Evolutionary conservation across 2,329 filamentous ascomycete species (phyloP).

Genomic region (Colletotrichum godetiae): DNA sequence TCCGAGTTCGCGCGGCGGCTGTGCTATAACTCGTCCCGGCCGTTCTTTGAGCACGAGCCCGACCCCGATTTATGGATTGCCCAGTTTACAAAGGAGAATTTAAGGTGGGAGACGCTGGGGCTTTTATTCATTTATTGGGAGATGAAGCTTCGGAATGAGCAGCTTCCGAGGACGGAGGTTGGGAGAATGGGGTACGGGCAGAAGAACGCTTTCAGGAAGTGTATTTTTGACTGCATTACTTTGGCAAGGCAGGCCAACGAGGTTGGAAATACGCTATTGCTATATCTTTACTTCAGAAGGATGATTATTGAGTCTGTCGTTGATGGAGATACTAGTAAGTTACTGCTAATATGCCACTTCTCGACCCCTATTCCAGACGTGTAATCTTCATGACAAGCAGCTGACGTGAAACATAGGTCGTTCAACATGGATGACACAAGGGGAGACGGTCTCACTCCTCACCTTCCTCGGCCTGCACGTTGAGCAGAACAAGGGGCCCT

Average conservation of each 20-base stretch:
- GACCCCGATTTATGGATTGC: conserved; percentile 24
- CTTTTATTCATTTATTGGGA: conserved; percentile 36
- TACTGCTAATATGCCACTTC: too few species aligned
- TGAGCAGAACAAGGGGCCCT: conserved; percentile 38
- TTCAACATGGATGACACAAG: conserved; percentile 50
- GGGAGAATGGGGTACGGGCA: not conserved
- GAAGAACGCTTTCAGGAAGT: not conserved
- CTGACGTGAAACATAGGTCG: conserved; percentile 40
- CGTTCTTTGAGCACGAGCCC: conserved; percentile 28
- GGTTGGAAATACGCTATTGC: conserved; percentile 50
- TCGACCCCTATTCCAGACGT: not conserved
- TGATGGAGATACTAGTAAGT: conserved; percentile 53
- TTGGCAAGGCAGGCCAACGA: conserved; percentile 39
- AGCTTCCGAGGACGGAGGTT: conserved; percentile 1
- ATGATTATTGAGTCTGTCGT: conserved; percentile 50
- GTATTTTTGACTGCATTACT: conserved; percentile 46
- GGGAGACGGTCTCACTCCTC: conserved; percentile 49
- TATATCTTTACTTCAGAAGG: conserved; percentile 50
- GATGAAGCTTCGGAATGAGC: conserved; percentile 11
- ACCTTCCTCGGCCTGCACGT: conserved; percentile 51
- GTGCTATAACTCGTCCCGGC: conserved; percentile 40
- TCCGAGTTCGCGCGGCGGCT: conserved; percentile 34
- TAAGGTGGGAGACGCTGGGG: conserved; percentile 34
- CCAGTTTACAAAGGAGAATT: conserved; percentile 17
- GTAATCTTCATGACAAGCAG: not conserved